Evolutionary conservation across 441 rosid genomes (phyloP).

Genomic region (Bruguiera hainesii): DNA sequence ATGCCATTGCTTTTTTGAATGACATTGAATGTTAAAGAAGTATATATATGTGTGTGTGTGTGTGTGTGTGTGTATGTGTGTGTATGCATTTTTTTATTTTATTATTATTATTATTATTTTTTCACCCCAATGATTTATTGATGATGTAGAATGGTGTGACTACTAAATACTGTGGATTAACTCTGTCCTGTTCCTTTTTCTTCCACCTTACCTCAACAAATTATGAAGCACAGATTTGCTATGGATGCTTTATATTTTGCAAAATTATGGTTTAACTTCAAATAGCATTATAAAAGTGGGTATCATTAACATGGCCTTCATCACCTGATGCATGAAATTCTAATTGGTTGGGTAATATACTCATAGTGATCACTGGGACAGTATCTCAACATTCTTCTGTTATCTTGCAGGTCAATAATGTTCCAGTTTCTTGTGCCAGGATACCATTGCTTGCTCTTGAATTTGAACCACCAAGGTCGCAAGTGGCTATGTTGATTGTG

Average conservation of each 20-base stretch:
- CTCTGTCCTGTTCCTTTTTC: not conserved
- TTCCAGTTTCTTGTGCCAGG: constrained; percentile 65
- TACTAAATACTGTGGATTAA: not conserved
- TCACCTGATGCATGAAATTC: not conserved
- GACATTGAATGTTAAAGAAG: not conserved
- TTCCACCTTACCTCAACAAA: not conserved
- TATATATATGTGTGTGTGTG: no score
- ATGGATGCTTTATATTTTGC: not conserved
- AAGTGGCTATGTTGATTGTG: constrained; percentile 4
- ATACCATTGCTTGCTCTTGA: constrained; percentile 83
- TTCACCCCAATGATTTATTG: not conserved
- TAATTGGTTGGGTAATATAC: not conserved
- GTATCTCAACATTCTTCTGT: not conserved
- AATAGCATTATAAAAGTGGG: not conserved
- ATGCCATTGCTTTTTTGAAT: not conserved
- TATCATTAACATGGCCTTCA: not conserved
- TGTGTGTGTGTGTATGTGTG: no score
- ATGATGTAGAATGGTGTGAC: not conserved
- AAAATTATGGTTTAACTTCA: not conserved
- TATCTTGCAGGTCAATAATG: constrained; percentile 63
- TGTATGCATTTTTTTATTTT: no score
- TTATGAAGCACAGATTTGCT: no score
- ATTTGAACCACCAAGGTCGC: constrained; percentile 83
- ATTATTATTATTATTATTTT: no score
- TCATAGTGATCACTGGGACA: not conserved